Conservation (phyloP, 192 early-diverging fungal species). For the Coemansia sp. region DNA sequence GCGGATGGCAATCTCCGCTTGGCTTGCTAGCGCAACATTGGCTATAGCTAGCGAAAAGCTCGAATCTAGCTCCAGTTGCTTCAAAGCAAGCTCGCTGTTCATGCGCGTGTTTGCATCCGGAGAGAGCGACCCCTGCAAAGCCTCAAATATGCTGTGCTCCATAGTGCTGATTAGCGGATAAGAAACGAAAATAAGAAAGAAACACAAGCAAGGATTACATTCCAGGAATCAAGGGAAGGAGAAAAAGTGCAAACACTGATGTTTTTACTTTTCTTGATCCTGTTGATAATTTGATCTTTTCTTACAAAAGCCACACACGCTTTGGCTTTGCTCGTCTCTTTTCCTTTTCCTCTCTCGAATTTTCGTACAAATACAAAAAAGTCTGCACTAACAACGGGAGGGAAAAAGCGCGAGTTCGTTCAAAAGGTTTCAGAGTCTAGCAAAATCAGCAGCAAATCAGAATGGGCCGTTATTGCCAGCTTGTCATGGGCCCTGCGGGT, state of each 20-base stretch:
- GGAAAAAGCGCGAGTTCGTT: background rate
- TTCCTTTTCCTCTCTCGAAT: too few relatives aligned
- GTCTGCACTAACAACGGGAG: too few relatives aligned
- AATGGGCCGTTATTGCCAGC: slow-evolving; percentile 79
- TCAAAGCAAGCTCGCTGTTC: slow-evolving; percentile 67
- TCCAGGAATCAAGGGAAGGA: background rate
- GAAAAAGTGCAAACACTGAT: too few relatives aligned
- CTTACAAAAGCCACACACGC: too few relatives aligned
- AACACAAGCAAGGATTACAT: background rate
- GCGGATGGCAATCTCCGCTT: slow-evolving; percentile 62
- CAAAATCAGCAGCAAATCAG: background rate
- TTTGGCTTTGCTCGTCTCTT: too few relatives aligned
- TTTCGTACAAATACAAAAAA: too few relatives aligned
- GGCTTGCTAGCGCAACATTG: slow-evolving; percentile 62
- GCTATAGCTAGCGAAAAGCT: slow-evolving; percentile 72
- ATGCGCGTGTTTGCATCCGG: slow-evolving; percentile 64
- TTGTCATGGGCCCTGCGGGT: slow-evolving; percentile 97
- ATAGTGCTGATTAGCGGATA: slow-evolving; percentile 30
- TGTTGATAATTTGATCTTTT: too few relatives aligned
- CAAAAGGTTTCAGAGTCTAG: background rate
- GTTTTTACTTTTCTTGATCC: too few relatives aligned
- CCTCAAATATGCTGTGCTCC: slow-evolving; percentile 74
- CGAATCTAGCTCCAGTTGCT: slow-evolving; percentile 59
- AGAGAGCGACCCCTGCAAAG: slow-evolving; percentile 68
- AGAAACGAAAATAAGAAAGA: background rate